Evolutionary conservation across 2,329 filamentous ascomycete species (phyloP).

Genomic region (Colletotrichum sp.): DNA sequence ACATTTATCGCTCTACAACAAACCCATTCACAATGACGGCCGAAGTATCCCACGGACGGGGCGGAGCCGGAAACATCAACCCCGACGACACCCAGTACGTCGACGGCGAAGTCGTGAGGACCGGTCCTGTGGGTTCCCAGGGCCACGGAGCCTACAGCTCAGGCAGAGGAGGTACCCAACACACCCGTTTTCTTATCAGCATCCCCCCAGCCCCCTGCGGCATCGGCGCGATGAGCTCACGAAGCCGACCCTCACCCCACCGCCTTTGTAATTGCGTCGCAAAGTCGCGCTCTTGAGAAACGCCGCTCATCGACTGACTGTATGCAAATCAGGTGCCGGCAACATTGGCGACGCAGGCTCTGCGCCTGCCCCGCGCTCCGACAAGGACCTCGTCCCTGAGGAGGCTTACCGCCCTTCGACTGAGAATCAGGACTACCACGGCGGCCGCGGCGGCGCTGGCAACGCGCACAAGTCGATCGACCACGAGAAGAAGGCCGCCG

Average conservation of each 20-base stretch:
- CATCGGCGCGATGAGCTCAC: neutral
- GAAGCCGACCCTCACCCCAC: neutral
- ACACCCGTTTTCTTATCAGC: neutral
- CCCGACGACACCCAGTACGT: constrained; percentile 63
- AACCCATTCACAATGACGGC: constrained; percentile 35
- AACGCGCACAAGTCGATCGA: constrained; percentile 45
- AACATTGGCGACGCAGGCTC: constrained; percentile 60
- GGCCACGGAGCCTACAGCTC: constrained; percentile 64
- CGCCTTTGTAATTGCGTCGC: neutral
- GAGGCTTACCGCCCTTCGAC: constrained; percentile 53
- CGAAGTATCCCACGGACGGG: constrained; percentile 66
- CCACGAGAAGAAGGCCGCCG: constrained; percentile 33
- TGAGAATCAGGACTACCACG: constrained; percentile 58
- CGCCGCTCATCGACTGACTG: neutral
- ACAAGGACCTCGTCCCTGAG: constrained; percentile 59
- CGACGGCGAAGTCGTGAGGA: constrained; percentile 66
- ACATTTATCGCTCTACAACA: neutral
- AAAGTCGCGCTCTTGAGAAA: neutral
- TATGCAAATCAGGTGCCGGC: constrained; percentile 50
- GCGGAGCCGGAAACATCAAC: constrained; percentile 67
- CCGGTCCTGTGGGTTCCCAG: constrained; percentile 59
- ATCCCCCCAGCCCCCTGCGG: neutral
- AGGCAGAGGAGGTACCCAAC: constrained; percentile 60
- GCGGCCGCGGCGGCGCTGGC: constrained; percentile 64
- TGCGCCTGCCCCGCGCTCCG: constrained; percentile 44